Conservation (phyloP, 139 green algal genomes). For the Asterochloris sp. region DNA sequence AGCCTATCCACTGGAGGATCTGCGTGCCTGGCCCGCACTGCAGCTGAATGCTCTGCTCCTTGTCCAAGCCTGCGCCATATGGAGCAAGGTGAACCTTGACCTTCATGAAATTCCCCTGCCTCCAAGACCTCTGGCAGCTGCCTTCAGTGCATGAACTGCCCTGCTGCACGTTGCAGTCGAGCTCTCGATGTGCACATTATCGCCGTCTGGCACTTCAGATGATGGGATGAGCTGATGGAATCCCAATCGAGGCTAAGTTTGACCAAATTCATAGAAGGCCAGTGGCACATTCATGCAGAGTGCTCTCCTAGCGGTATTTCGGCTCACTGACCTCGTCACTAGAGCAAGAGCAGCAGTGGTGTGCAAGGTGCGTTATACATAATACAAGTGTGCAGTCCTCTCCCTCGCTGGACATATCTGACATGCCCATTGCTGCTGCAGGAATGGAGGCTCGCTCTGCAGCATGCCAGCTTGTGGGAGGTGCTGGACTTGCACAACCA, state of each 20-base stretch:
- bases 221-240: too few species aligned
- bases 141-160: background rate
- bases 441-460: conserved; percentile 14
- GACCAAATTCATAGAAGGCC: too few species aligned
- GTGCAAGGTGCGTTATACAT: conserved; percentile 7
- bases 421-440: background rate
- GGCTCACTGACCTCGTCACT: too few species aligned
- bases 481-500: conserved; percentile 14
- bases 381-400: background rate
- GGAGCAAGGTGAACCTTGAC: conserved; percentile 9
- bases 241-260: too few species aligned
- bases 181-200: too few species aligned
- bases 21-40: conserved; percentile 66
- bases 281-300: too few species aligned
- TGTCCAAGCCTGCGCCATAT: conserved; percentile 7
- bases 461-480: conserved; percentile 17
- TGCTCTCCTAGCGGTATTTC: too few species aligned
- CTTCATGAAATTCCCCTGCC: background rate
- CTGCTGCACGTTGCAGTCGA: background rate
- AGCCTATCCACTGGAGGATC: conserved; percentile 71
- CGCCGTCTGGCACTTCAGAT: too few species aligned
- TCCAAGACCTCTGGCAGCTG: background rate
- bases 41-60: conserved; percentile 38
- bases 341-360: conserved; percentile 1
- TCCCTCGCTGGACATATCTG: background rate